phyloP scores from a whole-genome alignment of 1,139 yeast genomes.

The Pichiaceae sp. region DNA sequence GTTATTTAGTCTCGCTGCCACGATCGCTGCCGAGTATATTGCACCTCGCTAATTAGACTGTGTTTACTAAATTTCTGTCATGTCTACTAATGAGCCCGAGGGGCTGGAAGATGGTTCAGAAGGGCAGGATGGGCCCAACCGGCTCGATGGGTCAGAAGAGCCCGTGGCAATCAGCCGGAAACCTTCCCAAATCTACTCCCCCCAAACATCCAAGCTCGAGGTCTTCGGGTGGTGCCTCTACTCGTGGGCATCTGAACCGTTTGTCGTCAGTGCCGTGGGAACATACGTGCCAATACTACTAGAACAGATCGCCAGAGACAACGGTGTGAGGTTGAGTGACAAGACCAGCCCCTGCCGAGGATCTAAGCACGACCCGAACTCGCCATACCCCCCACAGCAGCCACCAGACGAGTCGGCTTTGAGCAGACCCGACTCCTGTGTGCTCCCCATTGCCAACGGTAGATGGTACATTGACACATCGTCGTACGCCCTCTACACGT shows the following conservation, averaged over 20 bases:
- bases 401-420: constrained; percentile 5
- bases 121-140: no score
- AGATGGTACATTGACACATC: constrained; percentile 49
- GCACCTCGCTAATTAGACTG: neutral
- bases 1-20: constrained; percentile 47
- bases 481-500: constrained; percentile 60
- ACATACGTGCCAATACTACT: constrained; percentile 61
- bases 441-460: constrained; percentile 28
- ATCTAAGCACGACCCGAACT: constrained; percentile 5
- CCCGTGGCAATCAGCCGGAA: no score
- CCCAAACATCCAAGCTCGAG: constrained; percentile 4
- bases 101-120: no score
- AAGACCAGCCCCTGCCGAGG: constrained; percentile 21
- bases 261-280: constrained; percentile 63
- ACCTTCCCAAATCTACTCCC: no score
- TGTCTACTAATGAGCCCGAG: no score
- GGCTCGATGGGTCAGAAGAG: no score
- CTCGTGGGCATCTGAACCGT: constrained; percentile 68
- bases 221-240: constrained; percentile 43
- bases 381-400: constrained; percentile 14
- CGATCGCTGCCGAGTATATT: constrained; percentile 10
- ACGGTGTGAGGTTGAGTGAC: constrained; percentile 51
- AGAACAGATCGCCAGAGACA: constrained; percentile 58
- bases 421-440: constrained; percentile 23
- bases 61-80: neutral